Evolutionary conservation across 495 filamentous ascomycete species (phyloP).

Genomic region (Penicillium goetzii): DNA sequence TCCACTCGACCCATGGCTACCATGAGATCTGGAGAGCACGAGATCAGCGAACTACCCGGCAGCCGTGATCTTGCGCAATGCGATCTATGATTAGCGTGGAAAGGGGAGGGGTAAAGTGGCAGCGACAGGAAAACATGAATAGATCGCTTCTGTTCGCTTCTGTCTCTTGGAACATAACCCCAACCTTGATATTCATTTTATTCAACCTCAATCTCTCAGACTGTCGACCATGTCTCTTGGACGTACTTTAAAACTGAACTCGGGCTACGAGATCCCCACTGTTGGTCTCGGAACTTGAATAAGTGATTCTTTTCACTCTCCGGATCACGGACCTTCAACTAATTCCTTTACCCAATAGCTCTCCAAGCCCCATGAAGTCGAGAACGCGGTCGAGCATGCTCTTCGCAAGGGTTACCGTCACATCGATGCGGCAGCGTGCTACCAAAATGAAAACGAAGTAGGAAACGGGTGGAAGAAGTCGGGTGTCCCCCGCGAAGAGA

Average conservation of each 20-base stretch:
- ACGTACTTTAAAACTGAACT: slow-evolving; percentile 45
- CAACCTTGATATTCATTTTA: neutral
- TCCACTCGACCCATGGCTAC: slow-evolving; percentile 11
- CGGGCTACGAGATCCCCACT: slow-evolving; percentile 45
- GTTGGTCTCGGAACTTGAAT: slow-evolving; percentile 42
- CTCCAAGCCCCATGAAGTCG: slow-evolving; percentile 52
- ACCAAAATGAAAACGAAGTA: slow-evolving; percentile 50
- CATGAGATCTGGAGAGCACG: slow-evolving; percentile 1
- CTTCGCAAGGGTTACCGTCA: slow-evolving; percentile 55
- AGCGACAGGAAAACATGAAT: slow-evolving; percentile 14
- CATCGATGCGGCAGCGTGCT: slow-evolving; percentile 42
- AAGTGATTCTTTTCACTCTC: slow-evolving; percentile 14
- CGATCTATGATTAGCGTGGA: slow-evolving; percentile 9
- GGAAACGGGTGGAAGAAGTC: slow-evolving; percentile 48
- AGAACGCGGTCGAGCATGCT: slow-evolving; percentile 51
- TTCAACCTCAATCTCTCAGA: neutral
- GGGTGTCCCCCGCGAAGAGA: slow-evolving; percentile 44
- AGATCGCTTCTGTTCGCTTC: neutral
- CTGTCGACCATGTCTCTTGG: slow-evolving; percentile 40
- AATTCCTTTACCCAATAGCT: slow-evolving; percentile 36
- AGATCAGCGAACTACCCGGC: slow-evolving; percentile 8
- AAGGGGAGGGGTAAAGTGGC: slow-evolving; percentile 16
- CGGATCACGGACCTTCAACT: neutral
- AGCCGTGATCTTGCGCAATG: slow-evolving; percentile 5
- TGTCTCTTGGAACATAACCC: neutral